A percentile compares a stretch with the other conserved stretches of the same genome.
Evolutionary conservation across 176 grass and related monocot species (phyloP).

Genomic region (Musa schizocarpa): DNA sequence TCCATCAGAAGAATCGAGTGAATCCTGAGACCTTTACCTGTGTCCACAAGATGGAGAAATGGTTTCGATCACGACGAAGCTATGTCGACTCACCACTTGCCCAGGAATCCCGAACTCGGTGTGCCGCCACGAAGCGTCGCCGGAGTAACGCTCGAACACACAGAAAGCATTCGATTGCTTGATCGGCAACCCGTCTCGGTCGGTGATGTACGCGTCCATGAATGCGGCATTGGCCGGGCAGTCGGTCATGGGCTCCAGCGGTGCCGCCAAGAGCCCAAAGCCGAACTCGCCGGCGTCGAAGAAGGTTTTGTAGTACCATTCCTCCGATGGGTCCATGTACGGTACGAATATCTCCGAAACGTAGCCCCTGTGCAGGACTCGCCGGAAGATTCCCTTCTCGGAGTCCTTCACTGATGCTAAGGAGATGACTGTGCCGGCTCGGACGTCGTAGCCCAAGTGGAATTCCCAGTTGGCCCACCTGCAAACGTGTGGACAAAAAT

Average conservation of each 20-base stretch:
- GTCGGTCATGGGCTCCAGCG: background rate
- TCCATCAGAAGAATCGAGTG: background rate
- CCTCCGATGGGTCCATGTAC: background rate
- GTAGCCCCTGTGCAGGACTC: background rate
- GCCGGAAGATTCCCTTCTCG: conserved; percentile 8
- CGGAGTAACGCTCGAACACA: conserved; percentile 60
- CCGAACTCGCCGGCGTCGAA: background rate
- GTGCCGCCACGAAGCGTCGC: conserved; percentile 70
- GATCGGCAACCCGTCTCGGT: conserved; percentile 39
- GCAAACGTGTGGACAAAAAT: background rate
- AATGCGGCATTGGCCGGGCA: background rate
- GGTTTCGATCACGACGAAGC: conserved; percentile 18
- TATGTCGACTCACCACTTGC: conserved; percentile 45
- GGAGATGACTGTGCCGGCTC: conserved; percentile 61
- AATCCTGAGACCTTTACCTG: background rate
- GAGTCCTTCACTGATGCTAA: conserved; percentile 46
- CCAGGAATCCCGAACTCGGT: conserved; percentile 48
- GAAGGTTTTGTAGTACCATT: background rate
- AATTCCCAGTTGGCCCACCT: conserved; percentile 80
- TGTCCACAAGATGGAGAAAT: background rate
- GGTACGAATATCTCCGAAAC: background rate
- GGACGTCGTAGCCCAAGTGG: conserved; percentile 65
- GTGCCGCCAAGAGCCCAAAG: background rate
- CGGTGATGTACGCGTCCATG: conserved; percentile 43
- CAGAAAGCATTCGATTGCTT: conserved; percentile 42